Evolutionary conservation across 2,329 filamentous ascomycete genomes (phyloP), one percentile per base, ranked within the genome.

Genomic region (Cladosporium sp.): DNA sequence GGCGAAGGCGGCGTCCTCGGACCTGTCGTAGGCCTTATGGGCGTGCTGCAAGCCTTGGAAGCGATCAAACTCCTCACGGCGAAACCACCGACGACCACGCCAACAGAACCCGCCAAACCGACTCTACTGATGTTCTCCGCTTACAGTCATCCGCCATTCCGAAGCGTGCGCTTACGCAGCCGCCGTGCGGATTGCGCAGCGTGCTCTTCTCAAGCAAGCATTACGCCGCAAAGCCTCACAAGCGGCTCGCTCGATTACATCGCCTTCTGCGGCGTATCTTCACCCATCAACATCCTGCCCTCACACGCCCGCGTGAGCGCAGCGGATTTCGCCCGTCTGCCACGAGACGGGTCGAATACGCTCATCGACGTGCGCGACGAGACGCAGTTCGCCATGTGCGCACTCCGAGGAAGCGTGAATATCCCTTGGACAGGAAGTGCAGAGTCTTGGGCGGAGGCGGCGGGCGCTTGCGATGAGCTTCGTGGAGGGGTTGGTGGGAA

Each of bases 1-100:
- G 89, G 91, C 35, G 93, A 98, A 65, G 92, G 91, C 8, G 93
- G 93, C 0, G 90, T 98, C 7, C 62, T 98, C 1, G 93, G 93
- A 0, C 91, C 93, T 0, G 90, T 96, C 0, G 93, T 98, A 0
- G 93, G 93, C 0, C 78, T 83, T 0, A 96, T 98, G 88, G 93
- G 93, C 7, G 84, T 95, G 0, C 71, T 97, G 50, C 93, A 97
- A 71, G 92, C 93, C 0, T 73, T 95, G 1, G 90, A 97, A 69
- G 83, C 88, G 0, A 83, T 97, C 61, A 93, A 94, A 65, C 30
- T 66, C n/a, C 68, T 96, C n/a, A 76, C 96, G 13, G 77, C 80
- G 7, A 65, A 67, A 9, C 38, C 50, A 9, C 36, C 52, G 25
- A 49, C 50, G 22, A 36, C 42, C 7, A 15, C 32, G 1, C 13